phyloP scores from a whole-genome alignment of 2,329 filamentous ascomycete species.

The Aureobasidium sp. region DNA sequence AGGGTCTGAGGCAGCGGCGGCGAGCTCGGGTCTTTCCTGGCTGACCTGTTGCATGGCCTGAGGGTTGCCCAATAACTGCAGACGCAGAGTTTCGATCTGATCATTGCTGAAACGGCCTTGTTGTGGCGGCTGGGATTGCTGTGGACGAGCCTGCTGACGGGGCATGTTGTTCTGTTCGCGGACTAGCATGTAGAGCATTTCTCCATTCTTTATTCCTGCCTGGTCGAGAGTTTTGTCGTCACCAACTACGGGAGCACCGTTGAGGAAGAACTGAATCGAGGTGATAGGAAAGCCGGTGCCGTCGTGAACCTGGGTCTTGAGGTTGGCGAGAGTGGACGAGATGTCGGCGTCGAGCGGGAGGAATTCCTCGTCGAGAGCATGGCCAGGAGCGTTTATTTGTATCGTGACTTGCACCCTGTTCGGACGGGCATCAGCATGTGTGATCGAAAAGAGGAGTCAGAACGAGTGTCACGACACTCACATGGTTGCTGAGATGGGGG shows the following conservation, averaged over 20 bases:
- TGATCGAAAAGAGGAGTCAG: background rate
- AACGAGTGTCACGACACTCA: conserved; percentile 9
- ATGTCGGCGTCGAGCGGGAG: conserved; percentile 73
- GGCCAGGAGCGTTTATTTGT: conserved; percentile 67
- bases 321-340: conserved; percentile 72
- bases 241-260: conserved; percentile 71
- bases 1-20: conserved; percentile 65
- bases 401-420: conserved; percentile 73
- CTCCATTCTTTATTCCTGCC: conserved; percentile 73
- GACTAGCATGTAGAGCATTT: conserved; percentile 86
- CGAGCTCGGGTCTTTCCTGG: conserved; percentile 66
- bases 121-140: conserved; percentile 17
- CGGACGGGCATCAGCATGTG: background rate
- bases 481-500: conserved; percentile 1
- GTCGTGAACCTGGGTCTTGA: conserved; percentile 81
- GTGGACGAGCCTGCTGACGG: conserved; percentile 30
- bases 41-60: conserved; percentile 61
- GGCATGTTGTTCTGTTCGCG: conserved; percentile 35
- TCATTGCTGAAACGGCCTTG: conserved; percentile 16
- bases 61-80: conserved; percentile 75
- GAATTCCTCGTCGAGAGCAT: conserved; percentile 60
- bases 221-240: conserved; percentile 74
- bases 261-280: conserved; percentile 81
- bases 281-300: conserved; percentile 66
- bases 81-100: conserved; percentile 70